Conservation (phyloP, 768 basidiomycete genomes). For the Rhodotorula toruloides region DNA sequence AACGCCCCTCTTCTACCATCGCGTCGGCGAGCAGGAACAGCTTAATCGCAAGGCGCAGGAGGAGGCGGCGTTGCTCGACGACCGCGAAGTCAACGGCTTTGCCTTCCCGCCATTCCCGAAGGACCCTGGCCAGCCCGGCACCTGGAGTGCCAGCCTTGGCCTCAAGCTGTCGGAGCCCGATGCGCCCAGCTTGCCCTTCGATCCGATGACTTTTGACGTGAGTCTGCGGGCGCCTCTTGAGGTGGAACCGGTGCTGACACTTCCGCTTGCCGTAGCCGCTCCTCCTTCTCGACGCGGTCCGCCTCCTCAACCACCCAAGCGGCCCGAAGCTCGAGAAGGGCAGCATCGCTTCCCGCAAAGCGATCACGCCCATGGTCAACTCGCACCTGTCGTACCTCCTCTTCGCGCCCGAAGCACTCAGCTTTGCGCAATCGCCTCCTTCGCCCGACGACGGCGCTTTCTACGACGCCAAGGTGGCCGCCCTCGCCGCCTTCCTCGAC, state of each 20-base stretch:
- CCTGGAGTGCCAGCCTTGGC: conserved; percentile 23
- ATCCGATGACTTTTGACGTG: conserved; percentile 36
- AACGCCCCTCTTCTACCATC: conserved; percentile 26
- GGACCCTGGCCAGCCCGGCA: not conserved
- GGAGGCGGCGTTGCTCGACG: not conserved
- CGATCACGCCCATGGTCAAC: conserved; percentile 25
- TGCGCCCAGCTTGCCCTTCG: conserved; percentile 22
- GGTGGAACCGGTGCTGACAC: not conserved
- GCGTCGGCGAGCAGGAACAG: conserved; percentile 20
- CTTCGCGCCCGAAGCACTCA: conserved; percentile 21
- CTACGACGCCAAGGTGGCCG: conserved; percentile 41
- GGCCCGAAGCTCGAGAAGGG: conserved; percentile 2
- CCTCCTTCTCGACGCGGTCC: conserved; percentile 39
- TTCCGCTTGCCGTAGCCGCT: conserved; percentile 22
- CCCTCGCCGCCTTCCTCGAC: conserved; percentile 41
- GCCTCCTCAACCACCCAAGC: conserved; percentile 31
- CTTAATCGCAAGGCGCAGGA: conserved; percentile 5
- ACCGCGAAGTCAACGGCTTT: conserved; percentile 22
- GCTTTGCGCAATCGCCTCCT: conserved; percentile 17
- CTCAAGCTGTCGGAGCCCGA: not conserved
- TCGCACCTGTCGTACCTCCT: conserved; percentile 40
- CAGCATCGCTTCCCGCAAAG: not conserved
- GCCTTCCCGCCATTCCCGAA: conserved; percentile 32
- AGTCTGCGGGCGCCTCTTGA: not conserved
- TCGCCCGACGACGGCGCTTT: conserved; percentile 18